phyloP scores from a whole-genome alignment of 805 yeast genomes.

The Maudiozyma turicensis region DNA sequence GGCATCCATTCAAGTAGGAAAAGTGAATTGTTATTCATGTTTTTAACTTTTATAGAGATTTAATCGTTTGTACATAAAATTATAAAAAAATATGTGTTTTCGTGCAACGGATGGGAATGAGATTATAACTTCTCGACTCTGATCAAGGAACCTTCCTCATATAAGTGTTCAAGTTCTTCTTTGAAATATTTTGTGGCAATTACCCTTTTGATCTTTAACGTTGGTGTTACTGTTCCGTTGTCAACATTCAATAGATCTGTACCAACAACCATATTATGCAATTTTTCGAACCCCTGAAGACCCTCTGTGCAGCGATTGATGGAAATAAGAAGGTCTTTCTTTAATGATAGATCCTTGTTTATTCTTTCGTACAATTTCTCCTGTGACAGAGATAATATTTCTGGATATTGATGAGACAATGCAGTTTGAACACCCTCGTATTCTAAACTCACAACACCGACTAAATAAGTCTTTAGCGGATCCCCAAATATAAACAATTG shows the following conservation, averaged over 20 bases:
- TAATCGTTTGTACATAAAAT: no score
- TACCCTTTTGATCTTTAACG: constrained; percentile 46
- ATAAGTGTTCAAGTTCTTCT: constrained; percentile 34
- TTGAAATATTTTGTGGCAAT: constrained; percentile 38
- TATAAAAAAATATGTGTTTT: no score
- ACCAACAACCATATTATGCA: constrained; percentile 44
- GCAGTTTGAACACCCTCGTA: constrained; percentile 33
- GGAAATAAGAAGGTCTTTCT: constrained; percentile 10
- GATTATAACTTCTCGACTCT: constrained; percentile 12
- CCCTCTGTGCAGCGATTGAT: constrained; percentile 22
- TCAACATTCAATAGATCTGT: constrained; percentile 55
- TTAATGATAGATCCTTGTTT: constrained; percentile 12
- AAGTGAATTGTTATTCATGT: no score
- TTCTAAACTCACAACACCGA: constrained; percentile 56
- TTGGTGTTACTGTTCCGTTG: constrained; percentile 59
- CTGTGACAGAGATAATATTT: constrained; percentile 16
- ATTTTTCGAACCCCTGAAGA: constrained; percentile 54
- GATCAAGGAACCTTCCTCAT: constrained; percentile 39
- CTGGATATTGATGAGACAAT: constrained; percentile 28
- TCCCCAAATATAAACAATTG: constrained; percentile 61
- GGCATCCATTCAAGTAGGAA: no score
- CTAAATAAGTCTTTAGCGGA: constrained; percentile 43
- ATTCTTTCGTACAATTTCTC: constrained; percentile 21
- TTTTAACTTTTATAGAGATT: no score
- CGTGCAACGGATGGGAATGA: neutral